Conservation (phyloP, 2,329 filamentous ascomycete species). For the Fusarium sp. region DNA sequence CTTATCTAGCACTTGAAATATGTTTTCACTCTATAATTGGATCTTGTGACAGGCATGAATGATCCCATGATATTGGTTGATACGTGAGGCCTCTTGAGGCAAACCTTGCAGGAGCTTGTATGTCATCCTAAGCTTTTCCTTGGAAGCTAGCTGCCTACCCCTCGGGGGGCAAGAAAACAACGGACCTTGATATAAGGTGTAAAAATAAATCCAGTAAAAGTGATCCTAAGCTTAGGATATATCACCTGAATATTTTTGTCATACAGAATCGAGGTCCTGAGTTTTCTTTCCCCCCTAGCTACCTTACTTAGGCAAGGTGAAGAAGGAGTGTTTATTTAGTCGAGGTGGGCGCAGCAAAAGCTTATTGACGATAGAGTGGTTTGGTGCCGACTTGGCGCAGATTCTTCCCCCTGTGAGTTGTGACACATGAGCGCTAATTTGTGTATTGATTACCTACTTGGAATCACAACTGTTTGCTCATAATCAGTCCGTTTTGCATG, state of each 20-base stretch:
- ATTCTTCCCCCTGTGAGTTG: background rate
- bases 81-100: background rate
- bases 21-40: background rate
- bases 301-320: background rate
- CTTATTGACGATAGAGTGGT: constrained; percentile 41
- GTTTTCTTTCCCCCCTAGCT: background rate
- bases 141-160: constrained; percentile 1
- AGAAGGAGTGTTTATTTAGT: background rate
- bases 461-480: background rate
- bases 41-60: background rate
- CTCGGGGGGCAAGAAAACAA: no score
- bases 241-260: no score
- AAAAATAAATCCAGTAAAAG: no score
- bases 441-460: no score
- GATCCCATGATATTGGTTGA: background rate
- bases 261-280: no score
- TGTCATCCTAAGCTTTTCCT: constrained; percentile 21
- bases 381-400: constrained; percentile 38
- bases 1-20: background rate
- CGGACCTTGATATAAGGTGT: no score
- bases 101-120: background rate
- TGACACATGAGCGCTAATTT: background rate
- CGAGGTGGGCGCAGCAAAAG: constrained; percentile 40
- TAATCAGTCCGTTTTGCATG: background rate
- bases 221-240: no score